Conservation (phyloP, 208 protist species). For the Leptomonas pyrrhocoris region DNA sequence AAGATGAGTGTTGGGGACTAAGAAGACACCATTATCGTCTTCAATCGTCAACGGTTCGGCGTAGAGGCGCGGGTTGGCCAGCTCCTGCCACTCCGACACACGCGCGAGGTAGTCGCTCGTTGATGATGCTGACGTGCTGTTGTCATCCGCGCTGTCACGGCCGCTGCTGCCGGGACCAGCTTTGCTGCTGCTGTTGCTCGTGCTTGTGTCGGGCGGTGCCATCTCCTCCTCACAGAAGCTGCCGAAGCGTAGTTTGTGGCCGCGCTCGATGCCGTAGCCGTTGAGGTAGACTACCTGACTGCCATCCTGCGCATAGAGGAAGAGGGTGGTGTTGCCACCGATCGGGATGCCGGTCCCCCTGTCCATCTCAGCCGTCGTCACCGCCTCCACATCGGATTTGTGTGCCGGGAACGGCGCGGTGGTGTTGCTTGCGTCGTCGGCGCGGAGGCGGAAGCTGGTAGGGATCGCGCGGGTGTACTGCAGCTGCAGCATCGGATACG, state of each 20-base stretch:
- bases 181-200: conserved; percentile 8
- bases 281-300: conserved; percentile 73
- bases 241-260: conserved; percentile 67
- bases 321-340: conserved; percentile 63
- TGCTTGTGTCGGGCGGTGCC: background rate
- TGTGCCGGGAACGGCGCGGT: conserved; percentile 51
- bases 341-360: conserved; percentile 33
- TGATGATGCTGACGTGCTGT: background rate
- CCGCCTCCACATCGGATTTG: conserved; percentile 7
- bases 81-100: conserved; percentile 28
- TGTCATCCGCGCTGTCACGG: background rate
- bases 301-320: conserved; percentile 52
- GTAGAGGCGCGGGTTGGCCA: conserved; percentile 65
- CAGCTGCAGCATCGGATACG: conserved; percentile 52
- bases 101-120: conserved; percentile 9
- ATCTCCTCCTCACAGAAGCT: conserved; percentile 45
- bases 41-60: conserved; percentile 55
- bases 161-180: conserved; percentile 11
- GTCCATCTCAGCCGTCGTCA: conserved; percentile 16
- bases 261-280: conserved; percentile 73
- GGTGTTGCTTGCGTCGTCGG: conserved; percentile 69
- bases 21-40: conserved; percentile 64
- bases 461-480: conserved; percentile 62
- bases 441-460: conserved; percentile 50
- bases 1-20: conserved; percentile 51